phyloP scores from a whole-genome alignment of 2,329 filamentous ascomycete genomes.

The Biscogniauxia marginata region DNA sequence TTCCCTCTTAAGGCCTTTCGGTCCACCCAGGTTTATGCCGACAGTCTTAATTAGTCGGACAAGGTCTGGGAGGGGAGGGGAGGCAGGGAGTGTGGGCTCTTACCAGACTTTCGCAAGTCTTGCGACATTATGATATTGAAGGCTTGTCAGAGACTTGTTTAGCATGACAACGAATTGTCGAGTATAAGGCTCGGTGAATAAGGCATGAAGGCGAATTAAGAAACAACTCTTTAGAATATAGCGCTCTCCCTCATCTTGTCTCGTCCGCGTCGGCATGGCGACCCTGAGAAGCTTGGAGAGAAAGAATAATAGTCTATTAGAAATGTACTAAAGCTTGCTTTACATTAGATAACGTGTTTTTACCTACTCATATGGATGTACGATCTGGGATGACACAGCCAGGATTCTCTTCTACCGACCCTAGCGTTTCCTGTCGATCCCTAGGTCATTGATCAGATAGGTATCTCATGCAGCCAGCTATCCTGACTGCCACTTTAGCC shows the following conservation, averaged over 20 bases:
- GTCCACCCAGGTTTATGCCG: conserved; percentile 3
- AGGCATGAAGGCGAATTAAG: no score
- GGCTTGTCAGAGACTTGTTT: no score
- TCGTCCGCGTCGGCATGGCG: no score
- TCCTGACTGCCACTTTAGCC: conserved; percentile 25
- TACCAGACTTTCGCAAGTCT: neutral
- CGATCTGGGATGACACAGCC: neutral
- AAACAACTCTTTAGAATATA: no score
- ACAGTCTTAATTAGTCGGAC: conserved; percentile 5
- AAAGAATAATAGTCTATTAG: neutral
- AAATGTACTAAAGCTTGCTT: neutral
- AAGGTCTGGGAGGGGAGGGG: neutral
- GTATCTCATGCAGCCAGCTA: conserved; percentile 14
- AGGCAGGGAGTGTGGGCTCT: no score
- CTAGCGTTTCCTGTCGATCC: neutral
- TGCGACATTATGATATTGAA: neutral
- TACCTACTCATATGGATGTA: neutral
- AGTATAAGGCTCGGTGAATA: no score
- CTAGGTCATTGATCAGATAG: neutral
- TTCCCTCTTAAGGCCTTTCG: conserved; percentile 1
- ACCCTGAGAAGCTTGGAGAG: no score
- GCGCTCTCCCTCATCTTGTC: no score
- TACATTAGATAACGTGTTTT: neutral
- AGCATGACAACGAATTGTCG: no score
- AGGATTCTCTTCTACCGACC: neutral